Evolutionary conservation across 75 land plant genomes (phyloP).

Genomic region (Pseudotsuga menziesii): DNA sequence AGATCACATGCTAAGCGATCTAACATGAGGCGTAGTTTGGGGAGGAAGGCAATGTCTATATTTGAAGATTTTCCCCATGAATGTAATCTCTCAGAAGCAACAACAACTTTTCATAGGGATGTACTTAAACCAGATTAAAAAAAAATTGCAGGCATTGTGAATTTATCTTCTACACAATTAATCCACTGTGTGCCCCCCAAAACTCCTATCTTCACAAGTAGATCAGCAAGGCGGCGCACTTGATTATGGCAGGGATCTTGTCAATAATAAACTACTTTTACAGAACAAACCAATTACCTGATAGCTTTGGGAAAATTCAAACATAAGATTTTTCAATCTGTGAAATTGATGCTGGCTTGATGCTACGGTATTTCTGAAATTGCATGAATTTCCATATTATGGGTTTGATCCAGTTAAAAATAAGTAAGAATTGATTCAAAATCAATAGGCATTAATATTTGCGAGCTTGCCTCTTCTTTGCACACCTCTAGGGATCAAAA

Average conservation of each 20-base stretch:
- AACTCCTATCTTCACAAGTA: not conserved
- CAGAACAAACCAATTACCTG: not conserved
- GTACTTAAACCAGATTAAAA: not conserved
- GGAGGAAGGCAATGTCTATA: not conserved
- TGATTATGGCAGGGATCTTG: not conserved
- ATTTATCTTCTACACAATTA: not conserved
- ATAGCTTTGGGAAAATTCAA: not conserved
- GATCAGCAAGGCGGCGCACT: not conserved
- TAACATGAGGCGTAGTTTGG: not conserved
- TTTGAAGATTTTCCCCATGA: not conserved
- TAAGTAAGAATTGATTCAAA: too few relatives aligned
- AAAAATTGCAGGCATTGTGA: not conserved
- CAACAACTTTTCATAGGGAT: not conserved
- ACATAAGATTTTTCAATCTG: not conserved
- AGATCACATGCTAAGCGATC: slow-evolving; percentile 3
- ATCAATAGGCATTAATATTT: not conserved
- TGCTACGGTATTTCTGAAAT: not conserved
- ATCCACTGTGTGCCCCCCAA: not conserved
- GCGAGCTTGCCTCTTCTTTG: not conserved
- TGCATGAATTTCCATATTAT: not conserved
- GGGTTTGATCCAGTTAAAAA: not conserved
- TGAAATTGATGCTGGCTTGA: not conserved
- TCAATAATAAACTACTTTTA: not conserved
- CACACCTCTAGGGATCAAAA: not conserved
- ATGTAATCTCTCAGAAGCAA: not conserved